Percentiles rank a stretch among this genome's conserved stretches.
Evolutionary conservation across 1,139 yeast genomes (phyloP).

Genomic region (Nakaseomyces sp.): DNA sequence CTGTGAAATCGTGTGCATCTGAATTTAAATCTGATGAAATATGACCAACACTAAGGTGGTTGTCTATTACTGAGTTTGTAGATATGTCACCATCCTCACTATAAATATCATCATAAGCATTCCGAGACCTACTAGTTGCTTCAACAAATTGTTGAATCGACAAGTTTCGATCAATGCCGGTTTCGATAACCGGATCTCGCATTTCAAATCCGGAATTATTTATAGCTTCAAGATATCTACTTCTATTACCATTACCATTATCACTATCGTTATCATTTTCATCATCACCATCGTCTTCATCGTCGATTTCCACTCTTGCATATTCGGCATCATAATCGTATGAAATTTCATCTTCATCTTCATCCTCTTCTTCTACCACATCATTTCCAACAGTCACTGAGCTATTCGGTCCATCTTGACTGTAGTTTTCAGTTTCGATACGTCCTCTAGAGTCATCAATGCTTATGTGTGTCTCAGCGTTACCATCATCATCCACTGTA

Average conservation of each 20-base stretch:
- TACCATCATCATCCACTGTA: background rate
- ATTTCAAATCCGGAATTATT: background rate
- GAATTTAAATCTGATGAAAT: slow-evolving; percentile 2
- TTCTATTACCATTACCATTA: slow-evolving; percentile 8
- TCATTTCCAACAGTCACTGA: background rate
- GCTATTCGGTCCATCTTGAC: background rate
- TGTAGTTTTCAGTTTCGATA: background rate
- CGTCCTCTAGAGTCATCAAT: background rate
- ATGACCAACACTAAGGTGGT: slow-evolving; percentile 7
- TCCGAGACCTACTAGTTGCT: slow-evolving; percentile 16
- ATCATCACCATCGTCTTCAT: slow-evolving; percentile 15
- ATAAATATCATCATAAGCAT: slow-evolving; percentile 17
- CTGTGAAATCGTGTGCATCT: slow-evolving; percentile 19
- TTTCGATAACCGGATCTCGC: slow-evolving; percentile 4
- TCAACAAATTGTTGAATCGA: slow-evolving; percentile 23
- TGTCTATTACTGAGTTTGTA: slow-evolving; percentile 3
- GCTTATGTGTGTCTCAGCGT: background rate
- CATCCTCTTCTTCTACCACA: slow-evolving; percentile 8
- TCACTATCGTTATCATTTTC: slow-evolving; percentile 14
- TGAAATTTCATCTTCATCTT: slow-evolving; percentile 15
- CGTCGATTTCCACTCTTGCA: slow-evolving; percentile 14
- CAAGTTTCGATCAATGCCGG: slow-evolving; percentile 10
- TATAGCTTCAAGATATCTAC: slow-evolving; percentile 1
- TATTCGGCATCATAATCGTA: slow-evolving; percentile 20
- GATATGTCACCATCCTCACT: slow-evolving; percentile 10